phyloP scores from a whole-genome alignment of 1,284 basidiomycete species.

The Ceratobasidium papillatum region DNA sequence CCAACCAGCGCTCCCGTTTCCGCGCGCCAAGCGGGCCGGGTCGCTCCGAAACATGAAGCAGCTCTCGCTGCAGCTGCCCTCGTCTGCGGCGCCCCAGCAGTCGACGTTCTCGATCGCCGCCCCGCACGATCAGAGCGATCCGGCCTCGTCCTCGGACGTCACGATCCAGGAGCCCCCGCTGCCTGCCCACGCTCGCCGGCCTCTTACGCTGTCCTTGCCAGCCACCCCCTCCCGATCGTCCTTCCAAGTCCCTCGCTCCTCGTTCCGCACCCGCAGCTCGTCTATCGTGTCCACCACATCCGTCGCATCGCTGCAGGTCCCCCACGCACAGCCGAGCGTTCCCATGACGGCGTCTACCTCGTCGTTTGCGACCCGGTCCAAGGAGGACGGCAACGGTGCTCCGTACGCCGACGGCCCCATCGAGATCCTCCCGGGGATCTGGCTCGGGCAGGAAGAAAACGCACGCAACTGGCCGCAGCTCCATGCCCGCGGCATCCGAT shows the following conservation, averaged over 20 bases:
- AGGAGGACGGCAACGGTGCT: constrained; percentile 67
- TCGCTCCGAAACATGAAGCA: constrained; percentile 76
- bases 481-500: constrained; percentile 75
- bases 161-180: constrained; percentile 17
- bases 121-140: constrained; percentile 46
- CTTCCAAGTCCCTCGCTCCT: constrained; percentile 49
- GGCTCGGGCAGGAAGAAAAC: constrained; percentile 94
- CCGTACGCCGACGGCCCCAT: constrained; percentile 89
- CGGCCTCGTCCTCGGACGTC: constrained; percentile 57
- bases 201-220: constrained; percentile 16
- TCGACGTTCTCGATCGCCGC: constrained; percentile 22
- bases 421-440: constrained; percentile 89
- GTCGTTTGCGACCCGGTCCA: constrained; percentile 64
- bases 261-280: constrained; percentile 45
- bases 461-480: constrained; percentile 80
- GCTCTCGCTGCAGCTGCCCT: constrained; percentile 70
- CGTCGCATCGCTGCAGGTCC: constrained; percentile 33
- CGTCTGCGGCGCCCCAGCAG: constrained; percentile 33
- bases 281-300: constrained; percentile 47
- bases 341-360: constrained; percentile 57
- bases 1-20: constrained; percentile 21
- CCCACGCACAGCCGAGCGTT: background rate
- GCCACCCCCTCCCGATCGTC: constrained; percentile 60
- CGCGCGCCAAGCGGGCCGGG: constrained; percentile 47
- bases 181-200: constrained; percentile 31